A percentile compares a stretch with the other conserved stretches of the same genome.
phyloP scores from a whole-genome alignment of 192 early-diverging fungal species.

The Entomortierella parvispora region DNA sequence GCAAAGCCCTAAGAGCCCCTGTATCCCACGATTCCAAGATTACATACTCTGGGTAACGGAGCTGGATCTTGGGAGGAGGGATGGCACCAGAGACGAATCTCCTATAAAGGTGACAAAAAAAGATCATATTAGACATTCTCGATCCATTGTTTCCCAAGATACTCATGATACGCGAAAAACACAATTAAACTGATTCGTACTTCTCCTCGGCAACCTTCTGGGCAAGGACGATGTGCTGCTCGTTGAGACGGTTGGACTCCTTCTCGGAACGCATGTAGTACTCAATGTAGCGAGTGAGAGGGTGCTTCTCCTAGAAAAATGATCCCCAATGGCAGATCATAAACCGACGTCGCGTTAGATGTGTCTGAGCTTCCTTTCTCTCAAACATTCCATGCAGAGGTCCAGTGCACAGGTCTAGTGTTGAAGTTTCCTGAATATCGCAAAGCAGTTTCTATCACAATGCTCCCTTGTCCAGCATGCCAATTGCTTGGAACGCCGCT shows the following conservation, averaged over 20 bases:
- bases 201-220: slow-evolving; percentile 23
- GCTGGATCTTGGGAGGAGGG: slow-evolving; percentile 45
- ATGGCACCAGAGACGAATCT: slow-evolving; percentile 12
- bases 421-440: too few species aligned
- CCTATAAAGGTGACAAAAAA: neutral
- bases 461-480: too few species aligned
- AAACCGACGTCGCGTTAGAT: neutral
- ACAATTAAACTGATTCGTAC: slow-evolving; percentile 1
- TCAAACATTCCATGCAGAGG: neutral
- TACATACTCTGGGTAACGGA: slow-evolving; percentile 49
- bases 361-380: too few species aligned
- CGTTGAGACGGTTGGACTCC: slow-evolving; percentile 45
- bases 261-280: slow-evolving; percentile 54
- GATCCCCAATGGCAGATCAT: neutral
- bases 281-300: slow-evolving; percentile 52
- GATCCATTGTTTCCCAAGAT: neutral
- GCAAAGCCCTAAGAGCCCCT: too few species aligned
- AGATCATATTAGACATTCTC: neutral
- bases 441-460: too few species aligned
- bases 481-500: too few species aligned
- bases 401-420: too few species aligned
- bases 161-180: neutral
- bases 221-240: slow-evolving; percentile 42
- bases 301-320: slow-evolving; percentile 41
- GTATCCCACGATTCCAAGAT: neutral